Evolutionary conservation across 2,329 filamentous ascomycete genomes (phyloP).

Genomic region (Penicillium vulpinum): DNA sequence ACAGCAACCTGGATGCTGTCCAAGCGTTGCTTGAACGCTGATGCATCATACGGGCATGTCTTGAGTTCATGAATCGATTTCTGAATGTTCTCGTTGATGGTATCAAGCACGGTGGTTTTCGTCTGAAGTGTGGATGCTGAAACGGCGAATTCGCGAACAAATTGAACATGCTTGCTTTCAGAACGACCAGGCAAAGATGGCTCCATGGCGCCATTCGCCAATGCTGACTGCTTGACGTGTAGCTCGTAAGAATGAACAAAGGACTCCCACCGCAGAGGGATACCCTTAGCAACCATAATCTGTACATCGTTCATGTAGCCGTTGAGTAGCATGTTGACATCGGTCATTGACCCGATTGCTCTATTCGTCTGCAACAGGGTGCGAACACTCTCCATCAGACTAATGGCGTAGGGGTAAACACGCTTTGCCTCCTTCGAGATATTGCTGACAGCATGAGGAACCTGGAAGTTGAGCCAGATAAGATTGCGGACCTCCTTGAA

Average conservation of each 20-base stretch:
- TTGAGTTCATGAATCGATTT: constrained; percentile 81
- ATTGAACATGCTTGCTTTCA: constrained; percentile 94
- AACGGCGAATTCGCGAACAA: constrained; percentile 88
- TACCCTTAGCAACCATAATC: constrained; percentile 76
- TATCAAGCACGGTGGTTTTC: constrained; percentile 76
- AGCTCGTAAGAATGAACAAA: constrained; percentile 97
- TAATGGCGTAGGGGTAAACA: constrained; percentile 96
- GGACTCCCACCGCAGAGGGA: constrained; percentile 93
- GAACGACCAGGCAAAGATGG: constrained; percentile 57
- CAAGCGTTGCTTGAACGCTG: constrained; percentile 76
- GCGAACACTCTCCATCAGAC: constrained; percentile 97
- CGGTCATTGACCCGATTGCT: constrained; percentile 79
- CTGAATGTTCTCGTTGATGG: constrained; percentile 78
- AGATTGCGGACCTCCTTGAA: constrained; percentile 99
- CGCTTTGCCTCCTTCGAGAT: constrained; percentile 98
- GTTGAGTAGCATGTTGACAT: constrained; percentile 82
- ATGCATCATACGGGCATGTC: constrained; percentile 76
- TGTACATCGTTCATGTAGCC: constrained; percentile 93
- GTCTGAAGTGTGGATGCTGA: constrained; percentile 84
- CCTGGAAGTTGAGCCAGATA: constrained; percentile 89
- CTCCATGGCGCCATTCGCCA: constrained; percentile 62
- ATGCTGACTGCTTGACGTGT: constrained; percentile 67
- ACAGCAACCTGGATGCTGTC: constrained; percentile 88
- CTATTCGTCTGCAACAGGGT: constrained; percentile 87
- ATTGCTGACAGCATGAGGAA: constrained; percentile 91